A percentile compares a stretch with the other conserved stretches of the same genome.
These are phyloP conservation scores for Cutaneotrichosporon dermatis DNA, from an alignment of 1,284 basidiomycete species.

Conservation along the genomic window DNA sequence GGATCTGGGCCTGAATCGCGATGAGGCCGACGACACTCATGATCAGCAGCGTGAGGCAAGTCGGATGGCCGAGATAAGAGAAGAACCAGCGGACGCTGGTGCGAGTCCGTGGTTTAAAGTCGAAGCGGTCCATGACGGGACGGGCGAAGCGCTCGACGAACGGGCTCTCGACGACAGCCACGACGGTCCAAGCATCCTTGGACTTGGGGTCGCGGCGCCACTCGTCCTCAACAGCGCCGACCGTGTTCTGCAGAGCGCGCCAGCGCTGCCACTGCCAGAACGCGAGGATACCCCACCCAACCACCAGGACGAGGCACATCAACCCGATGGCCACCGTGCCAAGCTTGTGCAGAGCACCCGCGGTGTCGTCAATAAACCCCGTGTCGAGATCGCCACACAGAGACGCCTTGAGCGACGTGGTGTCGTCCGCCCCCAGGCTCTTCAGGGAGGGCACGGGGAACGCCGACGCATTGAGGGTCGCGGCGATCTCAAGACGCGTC, in stretches of 20 bases:
- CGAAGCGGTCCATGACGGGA: slow-evolving; percentile 26
- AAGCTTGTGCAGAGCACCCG: slow-evolving; percentile 66
- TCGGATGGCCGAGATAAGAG: slow-evolving; percentile 83
- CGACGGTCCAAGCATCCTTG: slow-evolving; percentile 37
- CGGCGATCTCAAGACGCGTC: slow-evolving; percentile 61
- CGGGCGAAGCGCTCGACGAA: slow-evolving; percentile 39
- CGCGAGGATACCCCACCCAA: slow-evolving; percentile 40
- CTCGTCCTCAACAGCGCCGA: slow-evolving; percentile 35
- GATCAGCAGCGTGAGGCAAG: slow-evolving; percentile 79
- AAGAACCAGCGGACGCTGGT: slow-evolving; percentile 51
- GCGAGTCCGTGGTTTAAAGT: slow-evolving; percentile 21
- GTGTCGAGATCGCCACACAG: slow-evolving; percentile 73
- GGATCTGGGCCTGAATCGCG: slow-evolving; percentile 77
- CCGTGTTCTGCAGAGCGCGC: slow-evolving; percentile 34
- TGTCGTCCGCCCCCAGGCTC: slow-evolving; percentile 24
- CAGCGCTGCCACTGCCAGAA: slow-evolving; percentile 48
- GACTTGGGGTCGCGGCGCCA: slow-evolving; percentile 15
- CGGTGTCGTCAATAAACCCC: slow-evolving; percentile 76
- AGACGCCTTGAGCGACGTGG: slow-evolving; percentile 24
- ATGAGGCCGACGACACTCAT: slow-evolving; percentile 87
- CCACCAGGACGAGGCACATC: slow-evolving; percentile 51
- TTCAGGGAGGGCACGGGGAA: slow-evolving; percentile 62
- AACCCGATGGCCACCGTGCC: slow-evolving; percentile 71
- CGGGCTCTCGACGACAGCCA: slow-evolving; percentile 46
- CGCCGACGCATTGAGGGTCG: slow-evolving; percentile 63